These are phyloP conservation scores for Aspergillus hortae DNA, from an alignment of 2,329 filamentous ascomycete species.

Conservation along the genomic window DNA sequence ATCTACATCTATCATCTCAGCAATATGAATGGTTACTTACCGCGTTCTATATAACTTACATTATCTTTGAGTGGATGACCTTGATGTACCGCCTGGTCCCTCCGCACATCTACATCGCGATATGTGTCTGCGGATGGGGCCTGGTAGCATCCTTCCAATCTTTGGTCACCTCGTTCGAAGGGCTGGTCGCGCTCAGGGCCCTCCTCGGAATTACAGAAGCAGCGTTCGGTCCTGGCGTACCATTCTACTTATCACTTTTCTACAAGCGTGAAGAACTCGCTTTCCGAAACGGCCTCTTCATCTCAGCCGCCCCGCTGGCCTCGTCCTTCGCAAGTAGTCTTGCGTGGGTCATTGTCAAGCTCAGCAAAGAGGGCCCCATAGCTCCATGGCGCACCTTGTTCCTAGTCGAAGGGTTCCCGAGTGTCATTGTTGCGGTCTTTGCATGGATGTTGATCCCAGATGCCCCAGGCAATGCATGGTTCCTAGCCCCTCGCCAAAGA, in stretches of 20 bases:
- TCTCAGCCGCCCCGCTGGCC: slow-evolving; percentile 66
- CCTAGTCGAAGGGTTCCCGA: slow-evolving; percentile 80
- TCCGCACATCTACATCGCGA: slow-evolving; percentile 58
- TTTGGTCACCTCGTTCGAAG: slow-evolving; percentile 60
- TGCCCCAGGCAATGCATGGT: slow-evolving; percentile 62
- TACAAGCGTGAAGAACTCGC: slow-evolving; percentile 70
- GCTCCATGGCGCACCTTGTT: slow-evolving; percentile 85
- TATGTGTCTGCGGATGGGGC: slow-evolving; percentile 72
- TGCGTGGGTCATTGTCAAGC: slow-evolving; percentile 69
- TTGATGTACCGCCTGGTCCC: slow-evolving; percentile 59
- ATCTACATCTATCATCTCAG: slow-evolving; percentile 51
- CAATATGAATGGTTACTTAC: slow-evolving; percentile 62
- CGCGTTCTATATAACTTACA: slow-evolving; percentile 63
- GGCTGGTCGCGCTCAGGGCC: slow-evolving; percentile 45
- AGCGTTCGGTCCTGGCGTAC: slow-evolving; percentile 61
- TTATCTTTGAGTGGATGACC: slow-evolving; percentile 65
- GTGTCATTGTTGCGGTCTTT: slow-evolving; percentile 67
- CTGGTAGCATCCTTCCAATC: slow-evolving; percentile 71
- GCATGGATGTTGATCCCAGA: slow-evolving; percentile 77
- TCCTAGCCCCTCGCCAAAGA: slow-evolving; percentile 61
- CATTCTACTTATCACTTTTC: slow-evolving; percentile 63
- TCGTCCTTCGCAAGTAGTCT: slow-evolving; percentile 71
- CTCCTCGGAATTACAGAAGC: slow-evolving; percentile 57
- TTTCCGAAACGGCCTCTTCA: slow-evolving; percentile 79
- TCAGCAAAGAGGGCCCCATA: slow-evolving; percentile 64